Conservation (phyloP, 805 yeast genomes). For the Metschnikowia orientalis region DNA sequence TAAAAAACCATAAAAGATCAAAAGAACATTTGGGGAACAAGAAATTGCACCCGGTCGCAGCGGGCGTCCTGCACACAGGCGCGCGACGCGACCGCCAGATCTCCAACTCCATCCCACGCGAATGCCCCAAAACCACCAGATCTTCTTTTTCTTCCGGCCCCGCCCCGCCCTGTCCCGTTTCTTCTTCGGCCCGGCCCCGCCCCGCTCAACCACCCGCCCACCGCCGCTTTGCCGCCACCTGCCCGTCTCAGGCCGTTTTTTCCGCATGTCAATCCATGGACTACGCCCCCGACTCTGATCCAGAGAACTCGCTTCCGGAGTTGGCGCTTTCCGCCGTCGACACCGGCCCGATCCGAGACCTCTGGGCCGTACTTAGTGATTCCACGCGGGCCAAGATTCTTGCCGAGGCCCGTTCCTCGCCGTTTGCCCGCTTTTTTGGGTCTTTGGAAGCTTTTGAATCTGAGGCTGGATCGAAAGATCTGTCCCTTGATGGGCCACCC, state of each 20-base stretch:
- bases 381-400: constrained; percentile 12
- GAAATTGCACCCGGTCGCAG: no score
- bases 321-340: constrained; percentile 14
- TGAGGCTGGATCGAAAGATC: no score
- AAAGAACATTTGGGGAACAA: no score
- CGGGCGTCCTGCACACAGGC: no score
- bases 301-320: constrained; percentile 17
- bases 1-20: no score
- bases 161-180: background rate
- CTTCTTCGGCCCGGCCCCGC: background rate
- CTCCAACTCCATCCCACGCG: no score
- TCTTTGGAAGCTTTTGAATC: no score
- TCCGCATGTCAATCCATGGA: constrained; percentile 14
- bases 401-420: constrained; percentile 9
- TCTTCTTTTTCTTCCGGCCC: constrained; percentile 2
- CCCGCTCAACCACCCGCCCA: constrained; percentile 2
- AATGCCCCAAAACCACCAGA: no score
- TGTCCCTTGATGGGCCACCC: no score
- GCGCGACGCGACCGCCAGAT: no score
- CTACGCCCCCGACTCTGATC: constrained; percentile 18
- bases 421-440: no score
- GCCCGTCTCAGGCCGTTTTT: background rate
- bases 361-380: constrained; percentile 8
- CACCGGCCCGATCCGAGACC: constrained; percentile 9
- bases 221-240: background rate